Percentiles rank a stretch among this genome's conserved stretches.
Conservation (phyloP, 352 stramenopile genomes). For the Globisporangium parvum region DNA sequence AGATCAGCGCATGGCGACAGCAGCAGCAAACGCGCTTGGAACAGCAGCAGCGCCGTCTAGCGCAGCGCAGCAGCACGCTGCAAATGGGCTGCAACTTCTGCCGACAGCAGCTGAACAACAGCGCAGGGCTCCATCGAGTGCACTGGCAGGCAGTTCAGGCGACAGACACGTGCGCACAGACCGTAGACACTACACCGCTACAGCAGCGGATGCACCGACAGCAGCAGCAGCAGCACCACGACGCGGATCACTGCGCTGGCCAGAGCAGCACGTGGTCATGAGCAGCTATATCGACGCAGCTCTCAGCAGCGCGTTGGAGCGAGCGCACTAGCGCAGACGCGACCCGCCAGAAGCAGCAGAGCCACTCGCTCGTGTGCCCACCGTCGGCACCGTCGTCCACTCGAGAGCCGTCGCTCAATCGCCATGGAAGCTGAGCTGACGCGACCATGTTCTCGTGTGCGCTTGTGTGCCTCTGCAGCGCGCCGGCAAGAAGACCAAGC, state of each 20-base stretch:
- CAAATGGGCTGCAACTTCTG: too few relatives aligned
- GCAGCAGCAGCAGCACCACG: neutral
- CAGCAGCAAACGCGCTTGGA: neutral
- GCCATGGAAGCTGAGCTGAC: too few relatives aligned
- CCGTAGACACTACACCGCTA: neutral
- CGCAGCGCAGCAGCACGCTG: too few relatives aligned
- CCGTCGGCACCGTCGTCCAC: too few relatives aligned
- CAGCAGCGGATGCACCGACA: neutral
- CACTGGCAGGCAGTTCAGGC: neutral
- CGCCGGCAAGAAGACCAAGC: slow-evolving; percentile 92
- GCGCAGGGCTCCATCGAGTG: neutral
- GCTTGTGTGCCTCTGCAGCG: slow-evolving; percentile 34
- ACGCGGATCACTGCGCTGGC: neutral
- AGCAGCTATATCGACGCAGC: neutral
- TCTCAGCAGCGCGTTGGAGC: too few relatives aligned
- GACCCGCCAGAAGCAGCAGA: neutral
- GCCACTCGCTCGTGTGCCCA: neutral
- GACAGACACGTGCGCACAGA: neutral
- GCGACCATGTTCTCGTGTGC: too few relatives aligned
- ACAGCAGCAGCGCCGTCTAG: too few relatives aligned
- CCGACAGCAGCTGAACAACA: neutral
- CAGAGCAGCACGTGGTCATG: neutral
- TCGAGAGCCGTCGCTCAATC: neutral
- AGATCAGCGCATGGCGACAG: neutral
- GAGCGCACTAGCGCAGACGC: neutral